Base-by-base conservation (phyloP, 305 asterid genomes). In the Ilex paraguariensis region DNA sequence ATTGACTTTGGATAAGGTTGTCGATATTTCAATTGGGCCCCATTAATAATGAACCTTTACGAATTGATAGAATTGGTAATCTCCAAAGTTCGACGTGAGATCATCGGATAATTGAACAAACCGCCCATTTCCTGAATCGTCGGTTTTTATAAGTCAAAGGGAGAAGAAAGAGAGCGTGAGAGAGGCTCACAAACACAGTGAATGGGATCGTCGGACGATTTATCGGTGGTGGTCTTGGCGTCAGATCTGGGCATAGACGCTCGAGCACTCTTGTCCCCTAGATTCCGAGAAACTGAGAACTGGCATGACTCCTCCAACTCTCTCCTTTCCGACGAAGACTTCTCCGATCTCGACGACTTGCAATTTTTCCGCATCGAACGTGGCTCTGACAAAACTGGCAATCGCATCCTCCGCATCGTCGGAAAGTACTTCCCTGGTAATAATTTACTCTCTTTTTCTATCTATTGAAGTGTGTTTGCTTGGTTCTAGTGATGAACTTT, bases 361-460 rank as follows among this genome's bases (percentile, higher is more conserved):
- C 81, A 75, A 46, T 92, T 92, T 81, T 77, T 92, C 76, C 95
- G 85, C 64, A 87, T 81, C 60, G 90, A 92, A 54, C 62, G 59
- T 14, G 96, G 95, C 40, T 84, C 68, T 51, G 97, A 92, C 66
- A 87, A 74, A 31, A 59, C 82, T 51, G 95, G 96, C 45, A 83
- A 82, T 66, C 95, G 86, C 44, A 85, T 92, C 64, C 77, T 89
- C 40, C 98, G 96, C 56, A 77, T 92, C 65, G 86, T 92, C 52
- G 98, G 98, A 21, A 92, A 89, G 80, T 84, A 89, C 70, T 92
- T 92, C 61, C 95, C 95, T 3, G 97, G 96, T 91, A 80, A 69
- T 70, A 21, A 21, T 21, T 21, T 21, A 21, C 28, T 21, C 28
- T 21, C 28, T 21, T 21, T 21, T 21, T 21, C 28, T 21, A 21